These are phyloP conservation scores for Nannizziopsis arthrosporioides DNA, from an alignment of 2,329 filamentous ascomycete genomes.

Conservation along the genomic window DNA sequence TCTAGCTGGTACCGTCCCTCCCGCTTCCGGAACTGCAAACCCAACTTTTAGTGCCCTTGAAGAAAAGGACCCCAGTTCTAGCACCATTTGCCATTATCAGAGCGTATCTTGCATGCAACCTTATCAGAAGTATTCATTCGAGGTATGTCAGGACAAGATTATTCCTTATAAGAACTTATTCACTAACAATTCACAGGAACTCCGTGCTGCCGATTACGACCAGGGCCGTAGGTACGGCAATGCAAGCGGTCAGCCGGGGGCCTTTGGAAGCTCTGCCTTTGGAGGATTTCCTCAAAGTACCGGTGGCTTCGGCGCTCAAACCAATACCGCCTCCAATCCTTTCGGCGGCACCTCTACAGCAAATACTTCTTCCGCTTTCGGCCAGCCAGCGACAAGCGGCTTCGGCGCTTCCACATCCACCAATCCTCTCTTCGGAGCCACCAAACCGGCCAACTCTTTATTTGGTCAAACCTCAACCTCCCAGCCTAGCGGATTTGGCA, in stretches of 20 bases:
- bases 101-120: conserved; percentile 39
- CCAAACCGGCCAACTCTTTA: conserved; percentile 33
- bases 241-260: conserved; percentile 64
- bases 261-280: conserved; percentile 61
- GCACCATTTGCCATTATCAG: conserved; percentile 36
- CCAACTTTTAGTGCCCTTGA: conserved; percentile 36
- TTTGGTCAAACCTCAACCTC: conserved; percentile 27
- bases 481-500: conserved; percentile 32
- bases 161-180: neutral
- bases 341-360: conserved; percentile 26
- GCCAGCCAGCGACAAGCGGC: conserved; percentile 28
- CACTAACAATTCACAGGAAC: conserved; percentile 40
- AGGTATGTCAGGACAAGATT: conserved; percentile 29
- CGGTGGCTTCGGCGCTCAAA: conserved; percentile 34
- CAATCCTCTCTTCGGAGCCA: conserved; percentile 34
- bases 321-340: conserved; percentile 25
- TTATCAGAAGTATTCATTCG: conserved; percentile 73
- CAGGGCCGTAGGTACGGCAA: conserved; percentile 78
- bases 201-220: conserved; percentile 75
- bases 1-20: conserved; percentile 29
- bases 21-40: conserved; percentile 36
- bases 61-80: conserved; percentile 35
- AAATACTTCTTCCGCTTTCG: conserved; percentile 34
- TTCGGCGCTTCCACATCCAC: conserved; percentile 26
- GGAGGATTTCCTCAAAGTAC: conserved; percentile 34